Evolutionary conservation across 371 early-diverging fungal species (phyloP).

Genomic region (Apophysomyces sp.): DNA sequence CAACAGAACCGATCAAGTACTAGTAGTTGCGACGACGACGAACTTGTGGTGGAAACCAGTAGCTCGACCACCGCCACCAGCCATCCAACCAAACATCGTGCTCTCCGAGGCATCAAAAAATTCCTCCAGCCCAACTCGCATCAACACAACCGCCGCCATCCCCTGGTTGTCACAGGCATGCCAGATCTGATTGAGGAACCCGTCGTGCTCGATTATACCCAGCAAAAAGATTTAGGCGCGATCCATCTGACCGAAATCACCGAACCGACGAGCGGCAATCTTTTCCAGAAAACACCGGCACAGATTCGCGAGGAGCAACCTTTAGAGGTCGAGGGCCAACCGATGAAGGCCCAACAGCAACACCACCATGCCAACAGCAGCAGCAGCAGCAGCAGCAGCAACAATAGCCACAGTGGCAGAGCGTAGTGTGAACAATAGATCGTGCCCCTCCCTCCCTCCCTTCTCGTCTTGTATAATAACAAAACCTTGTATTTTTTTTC

Average conservation of each 20-base stretch:
- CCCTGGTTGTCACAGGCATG: conserved; percentile 27
- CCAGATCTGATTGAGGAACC: conserved; percentile 41
- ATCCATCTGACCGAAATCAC: conserved; percentile 6
- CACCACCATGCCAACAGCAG: not conserved
- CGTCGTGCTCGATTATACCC: conserved; percentile 34
- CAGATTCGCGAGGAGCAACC: not conserved
- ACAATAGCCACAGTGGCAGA: not conserved
- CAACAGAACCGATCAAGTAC: conserved; percentile 1
- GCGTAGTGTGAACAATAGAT: too few species aligned
- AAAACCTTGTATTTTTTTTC: too few species aligned
- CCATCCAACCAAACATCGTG: not conserved
- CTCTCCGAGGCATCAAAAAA: conserved; percentile 14
- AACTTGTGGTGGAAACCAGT: not conserved
- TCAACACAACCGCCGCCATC: conserved; percentile 18
- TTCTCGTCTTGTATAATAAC: too few species aligned
- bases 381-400: not conserved
- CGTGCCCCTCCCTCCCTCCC: too few species aligned
- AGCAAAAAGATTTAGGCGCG: conserved; percentile 31
- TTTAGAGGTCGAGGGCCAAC: not conserved
- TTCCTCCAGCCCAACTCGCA: conserved; percentile 10
- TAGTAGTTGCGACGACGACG: conserved; percentile 10
- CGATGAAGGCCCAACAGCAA: not conserved
- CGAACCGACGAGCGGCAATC: conserved; percentile 10
- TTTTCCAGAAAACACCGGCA: conserved; percentile 3
- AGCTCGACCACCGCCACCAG: not conserved